Evolutionary conservation across 2,329 filamentous ascomycete species (phyloP).

Genomic region (Penicillium digitatum): DNA sequence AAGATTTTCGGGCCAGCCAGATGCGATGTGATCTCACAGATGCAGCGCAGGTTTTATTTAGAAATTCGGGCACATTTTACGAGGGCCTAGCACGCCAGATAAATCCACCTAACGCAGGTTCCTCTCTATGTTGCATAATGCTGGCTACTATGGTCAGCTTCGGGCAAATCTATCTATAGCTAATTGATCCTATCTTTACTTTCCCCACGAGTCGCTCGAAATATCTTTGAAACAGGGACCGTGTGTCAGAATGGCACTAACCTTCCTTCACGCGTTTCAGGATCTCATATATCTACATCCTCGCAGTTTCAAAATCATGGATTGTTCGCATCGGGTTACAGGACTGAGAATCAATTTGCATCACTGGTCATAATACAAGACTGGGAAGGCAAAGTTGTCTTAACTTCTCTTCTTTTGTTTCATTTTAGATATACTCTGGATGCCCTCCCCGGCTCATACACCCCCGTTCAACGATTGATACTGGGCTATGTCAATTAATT

Average conservation of each 20-base stretch:
- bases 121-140: constrained; percentile 11
- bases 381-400: not conserved
- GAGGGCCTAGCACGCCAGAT: not conserved
- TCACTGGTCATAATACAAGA: not conserved
- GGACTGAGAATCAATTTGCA: not conserved
- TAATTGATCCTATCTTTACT: constrained; percentile 22
- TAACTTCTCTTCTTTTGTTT: not conserved
- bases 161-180: constrained; percentile 22
- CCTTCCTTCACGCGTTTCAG: constrained; percentile 11
- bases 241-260: constrained; percentile 13
- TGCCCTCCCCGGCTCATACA: not conserved
- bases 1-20: no score
- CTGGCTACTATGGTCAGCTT: constrained; percentile 21
- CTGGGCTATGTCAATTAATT: constrained; percentile 4
- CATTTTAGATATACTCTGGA: not conserved
- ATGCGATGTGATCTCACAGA: constrained; percentile 5
- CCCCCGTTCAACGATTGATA: not conserved
- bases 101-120: not conserved
- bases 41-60: not conserved
- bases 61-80: constrained; percentile 9
- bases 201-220: constrained; percentile 10
- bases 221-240: constrained; percentile 23
- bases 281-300: constrained; percentile 15
- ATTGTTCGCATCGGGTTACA: not conserved
- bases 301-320: not conserved